Percentiles rank a stretch among this genome's conserved stretches.
These are phyloP conservation scores for Schizopora paradoxa DNA, from an alignment of 1,284 basidiomycete species.

Conservation along the genomic window DNA sequence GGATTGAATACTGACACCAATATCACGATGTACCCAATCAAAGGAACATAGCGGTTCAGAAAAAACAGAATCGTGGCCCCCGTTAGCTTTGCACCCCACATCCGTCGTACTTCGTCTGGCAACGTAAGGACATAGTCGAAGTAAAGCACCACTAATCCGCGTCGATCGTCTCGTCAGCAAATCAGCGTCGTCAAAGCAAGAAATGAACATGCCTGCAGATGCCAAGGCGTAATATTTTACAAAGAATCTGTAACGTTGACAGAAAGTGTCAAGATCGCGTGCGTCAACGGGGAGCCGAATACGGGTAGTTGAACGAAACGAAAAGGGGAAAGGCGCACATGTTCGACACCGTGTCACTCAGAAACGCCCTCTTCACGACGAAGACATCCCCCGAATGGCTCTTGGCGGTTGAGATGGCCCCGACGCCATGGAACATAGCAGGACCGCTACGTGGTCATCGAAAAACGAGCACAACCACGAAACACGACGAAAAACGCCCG, in stretches of 20 bases:
- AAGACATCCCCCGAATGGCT: too few relatives aligned
- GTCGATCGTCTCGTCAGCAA: background rate
- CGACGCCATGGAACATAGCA: too few relatives aligned
- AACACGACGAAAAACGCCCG: too few relatives aligned
- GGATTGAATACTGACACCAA: slow-evolving; percentile 10
- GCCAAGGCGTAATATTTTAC: slow-evolving; percentile 16
- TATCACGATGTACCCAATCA: slow-evolving; percentile 15
- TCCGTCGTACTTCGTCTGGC: slow-evolving; percentile 11
- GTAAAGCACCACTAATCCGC: slow-evolving; percentile 10
- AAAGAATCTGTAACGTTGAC: slow-evolving; percentile 9
- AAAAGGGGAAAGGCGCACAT: too few relatives aligned
- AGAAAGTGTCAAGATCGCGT: too few relatives aligned
- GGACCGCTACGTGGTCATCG: too few relatives aligned
- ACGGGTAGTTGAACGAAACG: too few relatives aligned
- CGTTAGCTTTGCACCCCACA: slow-evolving; percentile 13
- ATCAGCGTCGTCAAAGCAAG: background rate
- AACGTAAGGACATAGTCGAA: slow-evolving; percentile 15
- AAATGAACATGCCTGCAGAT: slow-evolving; percentile 8
- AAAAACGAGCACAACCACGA: too few relatives aligned
- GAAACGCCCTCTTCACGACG: too few relatives aligned
- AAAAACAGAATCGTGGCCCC: slow-evolving; percentile 14
- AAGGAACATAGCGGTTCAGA: slow-evolving; percentile 15
- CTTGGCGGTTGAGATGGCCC: too few relatives aligned
- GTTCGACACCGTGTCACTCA: too few relatives aligned
- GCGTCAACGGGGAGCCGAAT: too few relatives aligned